Conservation (phyloP, 495 filamentous ascomycete species). For the Cairneyella variabilis region DNA sequence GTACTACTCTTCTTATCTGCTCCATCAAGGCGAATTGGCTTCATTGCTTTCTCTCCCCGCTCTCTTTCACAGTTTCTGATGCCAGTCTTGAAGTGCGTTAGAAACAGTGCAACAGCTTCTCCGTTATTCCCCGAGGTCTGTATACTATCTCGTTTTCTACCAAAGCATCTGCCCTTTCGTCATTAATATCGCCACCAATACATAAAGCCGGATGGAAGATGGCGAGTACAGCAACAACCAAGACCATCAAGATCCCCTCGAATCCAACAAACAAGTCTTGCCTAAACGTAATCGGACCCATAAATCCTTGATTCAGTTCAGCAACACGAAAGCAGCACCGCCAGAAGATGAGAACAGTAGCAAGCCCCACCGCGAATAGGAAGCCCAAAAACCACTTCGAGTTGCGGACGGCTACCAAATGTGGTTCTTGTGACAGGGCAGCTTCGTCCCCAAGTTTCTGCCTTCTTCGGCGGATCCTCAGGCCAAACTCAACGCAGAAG, state of each 20-base stretch:
- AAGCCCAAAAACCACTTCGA: slow-evolving; percentile 34
- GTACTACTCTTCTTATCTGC: too few relatives aligned
- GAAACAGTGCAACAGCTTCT: too few relatives aligned
- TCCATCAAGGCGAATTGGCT: too few relatives aligned
- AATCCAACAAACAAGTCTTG: slow-evolving; percentile 62
- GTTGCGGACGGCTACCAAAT: not conserved
- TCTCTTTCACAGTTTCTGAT: too few relatives aligned
- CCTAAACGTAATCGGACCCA: slow-evolving; percentile 51
- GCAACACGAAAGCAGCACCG: slow-evolving; percentile 61
- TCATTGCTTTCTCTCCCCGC: too few relatives aligned
- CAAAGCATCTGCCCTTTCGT: too few relatives aligned
- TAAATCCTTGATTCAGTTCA: slow-evolving; percentile 62
- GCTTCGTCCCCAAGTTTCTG: not conserved
- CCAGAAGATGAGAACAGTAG: slow-evolving; percentile 57
- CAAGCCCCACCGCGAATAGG: slow-evolving; percentile 39
- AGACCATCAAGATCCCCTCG: slow-evolving; percentile 47
- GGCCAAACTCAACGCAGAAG: slow-evolving; percentile 37
- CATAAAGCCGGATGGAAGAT: slow-evolving; percentile 56
- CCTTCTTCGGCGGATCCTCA: slow-evolving; percentile 22
- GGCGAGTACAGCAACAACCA: slow-evolving; percentile 26
- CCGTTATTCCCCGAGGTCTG: too few relatives aligned
- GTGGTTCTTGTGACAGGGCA: not conserved
- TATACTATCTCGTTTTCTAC: too few relatives aligned
- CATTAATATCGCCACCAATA: not conserved
- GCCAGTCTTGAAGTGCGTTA: too few relatives aligned